A percentile compares a stretch with the other conserved stretches of the same genome.
Conservation (phyloP, 768 basidiomycete species). For the Cubamyces sp. region DNA sequence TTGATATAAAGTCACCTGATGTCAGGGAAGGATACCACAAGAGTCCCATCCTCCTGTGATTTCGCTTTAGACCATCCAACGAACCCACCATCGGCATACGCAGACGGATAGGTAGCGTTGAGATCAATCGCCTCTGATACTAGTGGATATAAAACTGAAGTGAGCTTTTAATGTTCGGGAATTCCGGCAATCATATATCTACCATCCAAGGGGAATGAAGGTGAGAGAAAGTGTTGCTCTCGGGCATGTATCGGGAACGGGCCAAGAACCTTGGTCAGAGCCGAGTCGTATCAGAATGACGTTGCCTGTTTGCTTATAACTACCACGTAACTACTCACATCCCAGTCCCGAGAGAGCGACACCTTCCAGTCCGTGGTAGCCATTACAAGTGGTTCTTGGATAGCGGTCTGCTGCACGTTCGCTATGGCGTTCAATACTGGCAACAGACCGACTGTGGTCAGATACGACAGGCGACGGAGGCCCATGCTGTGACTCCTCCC, state of each 20-base stretch:
- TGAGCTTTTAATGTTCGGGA: neutral
- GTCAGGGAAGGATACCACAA: conserved; percentile 67
- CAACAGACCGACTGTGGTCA: neutral
- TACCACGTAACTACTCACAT: conserved; percentile 17
- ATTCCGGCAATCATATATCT: conserved; percentile 29
- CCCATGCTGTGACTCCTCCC: neutral
- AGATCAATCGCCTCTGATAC: conserved; percentile 57
- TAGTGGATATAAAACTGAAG: conserved; percentile 32
- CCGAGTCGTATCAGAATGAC: neutral
- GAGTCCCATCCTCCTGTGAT: conserved; percentile 46
- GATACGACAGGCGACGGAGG: neutral
- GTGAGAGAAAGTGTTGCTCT: conserved; percentile 83
- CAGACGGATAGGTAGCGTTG: conserved; percentile 60
- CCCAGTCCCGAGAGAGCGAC: conserved; percentile 22
- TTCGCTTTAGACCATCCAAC: conserved; percentile 61
- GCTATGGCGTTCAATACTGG: too few species aligned
- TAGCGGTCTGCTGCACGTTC: neutral
- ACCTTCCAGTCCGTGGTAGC: conserved; percentile 13
- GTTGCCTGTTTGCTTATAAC: neutral
- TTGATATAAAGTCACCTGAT: conserved; percentile 48
- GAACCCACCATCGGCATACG: conserved; percentile 62
- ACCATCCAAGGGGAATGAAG: conserved; percentile 74
- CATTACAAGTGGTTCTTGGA: neutral
- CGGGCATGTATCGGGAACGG: conserved; percentile 85
- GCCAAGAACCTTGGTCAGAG: conserved; percentile 62